Evolutionary conservation across 2,329 filamentous ascomycete genomes (phyloP).

Genomic region (Sclerotiophoma versabilis): DNA sequence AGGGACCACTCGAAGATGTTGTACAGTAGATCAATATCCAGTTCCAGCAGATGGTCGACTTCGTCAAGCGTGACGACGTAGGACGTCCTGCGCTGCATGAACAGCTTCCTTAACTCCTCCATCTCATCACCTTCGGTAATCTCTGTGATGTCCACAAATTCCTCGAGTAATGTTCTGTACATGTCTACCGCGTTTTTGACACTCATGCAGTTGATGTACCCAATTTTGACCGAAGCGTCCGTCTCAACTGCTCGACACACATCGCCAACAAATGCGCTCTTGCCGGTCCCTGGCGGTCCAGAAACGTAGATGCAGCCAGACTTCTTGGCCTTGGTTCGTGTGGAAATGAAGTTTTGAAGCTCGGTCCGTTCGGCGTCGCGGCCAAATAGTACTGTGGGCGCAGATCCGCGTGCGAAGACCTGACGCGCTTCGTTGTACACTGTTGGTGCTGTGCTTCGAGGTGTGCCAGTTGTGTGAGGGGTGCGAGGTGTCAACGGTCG

Average conservation of each 20-base stretch:
- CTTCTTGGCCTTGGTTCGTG: constrained; percentile 64
- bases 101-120: constrained; percentile 72
- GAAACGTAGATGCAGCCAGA: constrained; percentile 93
- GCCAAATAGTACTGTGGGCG: constrained; percentile 77
- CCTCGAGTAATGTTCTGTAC: constrained; percentile 78
- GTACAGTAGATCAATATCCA: constrained; percentile 89
- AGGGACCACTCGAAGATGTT: constrained; percentile 97
- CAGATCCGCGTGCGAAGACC: constrained; percentile 80
- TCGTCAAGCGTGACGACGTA: constrained; percentile 93
- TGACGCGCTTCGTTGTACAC: constrained; percentile 89
- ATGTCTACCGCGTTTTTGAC: constrained; percentile 88
- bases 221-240: constrained; percentile 65
- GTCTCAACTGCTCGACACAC: constrained; percentile 69
- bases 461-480: constrained; percentile 75
- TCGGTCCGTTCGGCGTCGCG: constrained; percentile 74
- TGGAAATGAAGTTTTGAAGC: constrained; percentile 72
- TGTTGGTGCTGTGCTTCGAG: constrained; percentile 69
- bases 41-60: constrained; percentile 89
- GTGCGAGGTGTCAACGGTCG: constrained; percentile 80
- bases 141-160: constrained; percentile 67
- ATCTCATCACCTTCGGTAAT: constrained; percentile 71
- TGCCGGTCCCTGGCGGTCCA: constrained; percentile 93
- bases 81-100: constrained; percentile 66
- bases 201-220: constrained; percentile 96
- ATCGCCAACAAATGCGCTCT: constrained; percentile 90